Evolutionary conservation across 768 basidiomycete species (phyloP), one percentile per base, ranked within the genome.

Genomic region (Scleroderma citrinum): DNA sequence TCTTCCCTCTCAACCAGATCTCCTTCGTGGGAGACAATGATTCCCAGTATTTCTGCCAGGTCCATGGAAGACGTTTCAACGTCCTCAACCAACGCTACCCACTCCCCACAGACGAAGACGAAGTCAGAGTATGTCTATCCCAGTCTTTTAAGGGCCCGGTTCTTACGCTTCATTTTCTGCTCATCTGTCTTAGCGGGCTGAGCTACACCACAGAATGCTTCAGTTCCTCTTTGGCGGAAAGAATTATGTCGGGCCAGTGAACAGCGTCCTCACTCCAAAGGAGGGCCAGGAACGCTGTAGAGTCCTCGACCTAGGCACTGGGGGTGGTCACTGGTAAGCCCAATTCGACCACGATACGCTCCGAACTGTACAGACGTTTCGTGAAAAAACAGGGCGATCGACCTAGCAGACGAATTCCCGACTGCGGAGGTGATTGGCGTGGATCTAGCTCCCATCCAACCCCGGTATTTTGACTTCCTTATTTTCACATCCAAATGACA

Each of bases 381-480:
- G 24, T 46, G 7, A 41, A 23, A 42, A 47, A 31, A 12, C 56
- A 85, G 83, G 84, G 81, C 85, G 21, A 78, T 85, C 54, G 80
- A 81, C 63, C 77, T 86, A 67, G 85, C 84, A 43, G 82, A 85
- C 56, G 82, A 83, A 64, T 86, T 87, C 63, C 81, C 80, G 38
- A 62, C 68, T 43, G 81, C 74, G 50, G 80, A 85, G 55, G 80
- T 86, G 53, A 75, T 81, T 61, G 85, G 83, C 20, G 71, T 84
- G 52, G 84, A 87, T 69, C 74, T 87, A 30, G 83, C 83, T 20
- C 84, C 84, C 54, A 77, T 86, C 35, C 85, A 86, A 60, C 82
- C 84, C 43, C 75, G 78, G 84, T 85, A 66, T 48, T 61, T 59
- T 44, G n/a, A 13, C 34, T 44, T 49, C 14, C 40, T 21, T 26